Percentiles rank a stretch among this genome's conserved stretches.
Conservation (phyloP, 768 basidiomycete genomes). For the Leucocoprinus leucothites region DNA sequence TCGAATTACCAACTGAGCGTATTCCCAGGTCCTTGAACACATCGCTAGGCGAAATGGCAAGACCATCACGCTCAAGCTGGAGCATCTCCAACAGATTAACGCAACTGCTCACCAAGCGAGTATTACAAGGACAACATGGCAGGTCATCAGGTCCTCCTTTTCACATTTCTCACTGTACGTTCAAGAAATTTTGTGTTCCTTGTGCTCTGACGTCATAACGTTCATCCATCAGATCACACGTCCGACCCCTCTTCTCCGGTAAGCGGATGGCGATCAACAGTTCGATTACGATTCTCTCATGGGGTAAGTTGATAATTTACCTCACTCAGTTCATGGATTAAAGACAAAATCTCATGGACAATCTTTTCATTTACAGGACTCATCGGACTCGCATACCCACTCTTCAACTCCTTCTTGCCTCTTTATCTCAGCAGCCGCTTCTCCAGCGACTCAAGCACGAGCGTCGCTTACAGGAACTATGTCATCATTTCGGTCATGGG, state of each 20-base stretch:
- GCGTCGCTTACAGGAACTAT: constrained; percentile 44
- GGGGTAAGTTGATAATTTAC: constrained; percentile 32
- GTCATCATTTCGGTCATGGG: constrained; percentile 44
- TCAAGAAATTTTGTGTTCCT: not conserved
- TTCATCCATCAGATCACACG: constrained; percentile 35
- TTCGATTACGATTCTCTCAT: constrained; percentile 44
- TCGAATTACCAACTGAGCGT: not conserved
- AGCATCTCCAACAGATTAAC: constrained; percentile 29
- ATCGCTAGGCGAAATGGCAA: constrained; percentile 47
- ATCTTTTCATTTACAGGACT: constrained; percentile 23
- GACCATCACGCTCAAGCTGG: constrained; percentile 41
- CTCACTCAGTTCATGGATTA: not conserved
- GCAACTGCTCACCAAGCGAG: constrained; percentile 22
- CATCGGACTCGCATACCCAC: constrained; percentile 52
- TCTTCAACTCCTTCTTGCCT: constrained; percentile 51
- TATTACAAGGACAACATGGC: constrained; percentile 21
- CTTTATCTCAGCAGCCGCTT: constrained; percentile 39
- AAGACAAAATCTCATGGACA: not conserved
- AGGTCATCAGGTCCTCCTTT: constrained; percentile 31
- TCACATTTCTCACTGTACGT: constrained; percentile 38
- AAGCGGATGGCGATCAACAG: constrained; percentile 43
- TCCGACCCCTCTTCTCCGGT: constrained; percentile 46
- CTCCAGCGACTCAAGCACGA: constrained; percentile 20
- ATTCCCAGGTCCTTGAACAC: constrained; percentile 39
- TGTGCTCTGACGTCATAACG: not conserved